Evolutionary conservation across 1,139 yeast species (phyloP).

Genomic region (Candida sp.): DNA sequence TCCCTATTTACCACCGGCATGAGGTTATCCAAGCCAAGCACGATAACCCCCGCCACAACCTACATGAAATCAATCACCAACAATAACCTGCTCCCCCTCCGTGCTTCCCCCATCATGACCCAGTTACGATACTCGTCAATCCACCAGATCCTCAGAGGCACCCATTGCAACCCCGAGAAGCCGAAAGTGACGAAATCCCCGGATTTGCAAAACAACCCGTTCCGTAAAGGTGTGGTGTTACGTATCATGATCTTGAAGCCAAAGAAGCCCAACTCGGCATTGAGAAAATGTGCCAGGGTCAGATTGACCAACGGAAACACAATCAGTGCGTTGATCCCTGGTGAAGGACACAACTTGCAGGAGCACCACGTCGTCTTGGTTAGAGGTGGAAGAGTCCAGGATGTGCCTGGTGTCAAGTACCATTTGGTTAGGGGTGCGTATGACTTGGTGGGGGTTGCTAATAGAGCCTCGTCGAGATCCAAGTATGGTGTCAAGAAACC

Average conservation of each 20-base stretch:
- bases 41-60: slow-evolving; percentile 13
- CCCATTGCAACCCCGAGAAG: slow-evolving; percentile 57
- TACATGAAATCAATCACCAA: slow-evolving; percentile 16
- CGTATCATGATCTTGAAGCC: slow-evolving; percentile 96
- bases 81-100: not conserved
- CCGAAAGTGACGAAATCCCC: slow-evolving; percentile 65
- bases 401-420: slow-evolving; percentile 98
- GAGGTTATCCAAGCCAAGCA: slow-evolving; percentile 8
- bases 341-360: slow-evolving; percentile 98
- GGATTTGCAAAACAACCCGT: slow-evolving; percentile 80
- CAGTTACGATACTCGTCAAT: slow-evolving; percentile 66
- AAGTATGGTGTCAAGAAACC: slow-evolving; percentile 97
- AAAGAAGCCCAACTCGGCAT: slow-evolving; percentile 98
- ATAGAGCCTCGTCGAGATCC: slow-evolving; percentile 87
- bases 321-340: slow-evolving; percentile 94
- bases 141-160: slow-evolving; percentile 74
- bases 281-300: slow-evolving; percentile 96
- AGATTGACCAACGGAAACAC: slow-evolving; percentile 90
- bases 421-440: slow-evolving; percentile 92
- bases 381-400: slow-evolving; percentile 98
- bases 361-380: slow-evolving; percentile 97
- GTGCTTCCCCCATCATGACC: not conserved
- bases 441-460: slow-evolving; percentile 96
- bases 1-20: slow-evolving; percentile 10
- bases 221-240: slow-evolving; percentile 92